Conservation (phyloP, 176 grass and related monocot species). For the Avena sativa region DNA sequence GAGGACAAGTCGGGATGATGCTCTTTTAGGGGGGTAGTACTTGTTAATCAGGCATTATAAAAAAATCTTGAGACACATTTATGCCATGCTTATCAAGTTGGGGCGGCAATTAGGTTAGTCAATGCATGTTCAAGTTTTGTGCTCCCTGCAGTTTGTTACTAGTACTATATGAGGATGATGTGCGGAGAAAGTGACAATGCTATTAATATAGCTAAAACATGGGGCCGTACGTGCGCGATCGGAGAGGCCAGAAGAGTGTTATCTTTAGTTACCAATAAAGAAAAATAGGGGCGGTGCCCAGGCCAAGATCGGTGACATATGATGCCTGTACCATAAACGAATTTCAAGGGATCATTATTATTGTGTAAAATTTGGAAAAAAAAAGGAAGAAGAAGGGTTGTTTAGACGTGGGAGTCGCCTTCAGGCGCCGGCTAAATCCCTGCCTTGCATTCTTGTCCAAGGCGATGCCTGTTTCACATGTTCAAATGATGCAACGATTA, state of each 20-base stretch:
- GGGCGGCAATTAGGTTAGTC: conserved; percentile 7
- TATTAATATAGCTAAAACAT: background rate
- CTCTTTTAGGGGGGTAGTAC: background rate
- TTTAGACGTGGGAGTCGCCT: background rate
- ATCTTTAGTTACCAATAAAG: background rate
- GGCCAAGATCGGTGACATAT: background rate
- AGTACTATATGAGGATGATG: background rate
- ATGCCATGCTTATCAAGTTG: conserved; percentile 17
- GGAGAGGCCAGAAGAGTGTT: background rate
- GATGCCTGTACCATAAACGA: background rate
- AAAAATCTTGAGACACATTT: background rate
- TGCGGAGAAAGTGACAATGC: background rate
- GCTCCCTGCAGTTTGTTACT: background rate
- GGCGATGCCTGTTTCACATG: background rate
- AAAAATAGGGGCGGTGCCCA: background rate
- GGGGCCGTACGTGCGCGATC: background rate
- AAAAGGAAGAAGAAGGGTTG: background rate
- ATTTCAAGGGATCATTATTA: background rate
- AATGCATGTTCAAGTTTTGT: background rate
- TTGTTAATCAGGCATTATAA: background rate
- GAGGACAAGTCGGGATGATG: conserved; percentile 25
- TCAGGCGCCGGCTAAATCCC: no score
- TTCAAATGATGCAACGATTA: background rate
- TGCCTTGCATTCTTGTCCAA: background rate
- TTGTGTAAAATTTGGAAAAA: background rate